These are phyloP conservation scores for Hypoxylon sp. DNA, from an alignment of 2,329 filamentous ascomycete species.

Conservation along the genomic window DNA sequence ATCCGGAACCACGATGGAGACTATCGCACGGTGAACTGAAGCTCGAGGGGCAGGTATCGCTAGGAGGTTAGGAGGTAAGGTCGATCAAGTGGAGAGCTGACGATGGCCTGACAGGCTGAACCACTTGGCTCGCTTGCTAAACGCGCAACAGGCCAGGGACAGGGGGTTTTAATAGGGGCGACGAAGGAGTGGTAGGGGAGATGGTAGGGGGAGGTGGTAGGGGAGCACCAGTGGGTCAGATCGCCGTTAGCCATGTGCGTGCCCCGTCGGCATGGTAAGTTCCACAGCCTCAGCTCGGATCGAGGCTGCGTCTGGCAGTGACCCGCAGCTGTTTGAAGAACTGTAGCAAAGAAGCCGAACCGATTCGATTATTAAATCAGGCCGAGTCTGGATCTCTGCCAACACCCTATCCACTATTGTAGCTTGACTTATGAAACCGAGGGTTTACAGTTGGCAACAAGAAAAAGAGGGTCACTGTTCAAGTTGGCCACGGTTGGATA, in stretches of 20 bases:
- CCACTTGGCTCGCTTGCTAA: constrained; percentile 30
- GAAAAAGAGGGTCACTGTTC: constrained; percentile 1
- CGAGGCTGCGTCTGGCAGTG: constrained; percentile 25
- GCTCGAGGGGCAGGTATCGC: constrained; percentile 27
- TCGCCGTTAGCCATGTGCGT: constrained; percentile 42
- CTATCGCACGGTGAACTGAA: constrained; percentile 17
- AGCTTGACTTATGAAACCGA: constrained; percentile 22
- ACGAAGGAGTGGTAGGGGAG: constrained; percentile 17
- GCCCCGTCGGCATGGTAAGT: constrained; percentile 36
- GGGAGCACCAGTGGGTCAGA: constrained; percentile 35
- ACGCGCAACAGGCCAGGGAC: constrained; percentile 27
- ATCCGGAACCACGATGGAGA: constrained; percentile 11
- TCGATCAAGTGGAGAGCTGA: constrained; percentile 13
- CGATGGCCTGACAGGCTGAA: constrained; percentile 40
- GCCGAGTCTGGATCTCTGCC: constrained; percentile 21
- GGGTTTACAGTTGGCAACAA: not conserved
- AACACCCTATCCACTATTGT: not conserved
- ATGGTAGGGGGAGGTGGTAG: constrained; percentile 2
- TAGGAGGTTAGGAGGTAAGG: constrained; percentile 11
- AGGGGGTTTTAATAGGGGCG: constrained; percentile 29
- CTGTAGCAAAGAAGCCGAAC: constrained; percentile 23
- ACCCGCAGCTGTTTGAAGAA: constrained; percentile 35
- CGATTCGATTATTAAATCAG: constrained; percentile 30
- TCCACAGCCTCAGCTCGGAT: constrained; percentile 42
- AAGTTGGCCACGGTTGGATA: not conserved